phyloP scores from a whole-genome alignment of 441 rosid species.

The Euphorbia celastroides region DNA sequence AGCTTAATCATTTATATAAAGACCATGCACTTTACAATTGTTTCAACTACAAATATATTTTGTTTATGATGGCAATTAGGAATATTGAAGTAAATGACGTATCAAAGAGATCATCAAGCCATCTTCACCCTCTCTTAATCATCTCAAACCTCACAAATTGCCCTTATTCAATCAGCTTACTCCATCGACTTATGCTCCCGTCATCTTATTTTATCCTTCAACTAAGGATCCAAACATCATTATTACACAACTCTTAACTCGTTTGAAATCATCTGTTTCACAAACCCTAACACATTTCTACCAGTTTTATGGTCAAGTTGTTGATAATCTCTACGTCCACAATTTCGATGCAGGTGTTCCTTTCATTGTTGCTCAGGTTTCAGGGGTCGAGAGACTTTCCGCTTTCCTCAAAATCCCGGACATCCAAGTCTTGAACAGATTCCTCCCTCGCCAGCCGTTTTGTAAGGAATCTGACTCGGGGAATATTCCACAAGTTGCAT shows the following conservation, averaged over 20 bases:
- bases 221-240: not conserved
- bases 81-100: not conserved
- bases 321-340: conserved; percentile 14
- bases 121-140: conserved; percentile 7
- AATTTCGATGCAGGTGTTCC: conserved; percentile 18
- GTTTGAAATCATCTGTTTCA: conserved; percentile 12
- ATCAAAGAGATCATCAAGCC: conserved; percentile 18
- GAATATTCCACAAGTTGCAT: not conserved
- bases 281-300: conserved; percentile 12
- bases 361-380: conserved; percentile 10
- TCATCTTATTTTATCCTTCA: conserved; percentile 10
- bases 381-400: not conserved
- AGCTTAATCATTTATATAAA: no score
- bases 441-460: conserved; percentile 18
- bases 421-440: conserved; percentile 12
- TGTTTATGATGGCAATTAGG: not conserved
- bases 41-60: not conserved
- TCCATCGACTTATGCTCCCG: conserved; percentile 1
- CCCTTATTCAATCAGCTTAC: conserved; percentile 13
- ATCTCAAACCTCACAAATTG: conserved; percentile 1
- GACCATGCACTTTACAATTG: no score
- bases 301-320: conserved; percentile 10
- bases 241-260: not conserved
- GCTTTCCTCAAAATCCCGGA: conserved; percentile 15
- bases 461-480: not conserved